These are phyloP conservation scores for Cenchrus americanus DNA, from an alignment of 176 grass and related monocot genomes.

Conservation along the genomic window DNA sequence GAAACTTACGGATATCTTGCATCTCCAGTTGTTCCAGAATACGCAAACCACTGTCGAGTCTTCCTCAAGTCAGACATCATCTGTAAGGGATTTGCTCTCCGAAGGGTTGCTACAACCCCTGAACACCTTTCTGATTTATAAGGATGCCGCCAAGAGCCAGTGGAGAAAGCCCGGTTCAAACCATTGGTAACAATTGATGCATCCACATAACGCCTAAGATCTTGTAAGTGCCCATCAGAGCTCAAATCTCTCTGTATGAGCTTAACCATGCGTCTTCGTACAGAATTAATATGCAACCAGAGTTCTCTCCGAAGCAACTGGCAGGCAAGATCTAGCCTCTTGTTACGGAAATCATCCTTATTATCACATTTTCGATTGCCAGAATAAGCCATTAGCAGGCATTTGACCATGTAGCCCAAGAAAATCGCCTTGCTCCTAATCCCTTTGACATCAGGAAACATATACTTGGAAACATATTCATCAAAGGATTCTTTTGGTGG, in stretches of 20 bases:
- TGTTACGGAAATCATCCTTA: slow-evolving; percentile 92
- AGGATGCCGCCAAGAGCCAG: slow-evolving; percentile 79
- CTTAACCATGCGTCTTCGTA: slow-evolving; percentile 67
- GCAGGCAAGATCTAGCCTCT: slow-evolving; percentile 73
- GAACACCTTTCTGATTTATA: slow-evolving; percentile 57
- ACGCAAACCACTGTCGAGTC: slow-evolving; percentile 66
- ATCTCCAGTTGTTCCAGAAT: slow-evolving; percentile 73
- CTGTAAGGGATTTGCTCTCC: slow-evolving; percentile 81
- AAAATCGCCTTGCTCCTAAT: slow-evolving; percentile 69
- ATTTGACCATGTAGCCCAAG: slow-evolving; percentile 88
- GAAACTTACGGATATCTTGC: slow-evolving; percentile 84
- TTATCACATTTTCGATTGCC: slow-evolving; percentile 83
- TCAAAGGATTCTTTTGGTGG: slow-evolving; percentile 74
- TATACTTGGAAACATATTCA: slow-evolving; percentile 63
- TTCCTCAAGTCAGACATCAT: slow-evolving; percentile 87
- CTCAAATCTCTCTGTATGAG: slow-evolving; percentile 82
- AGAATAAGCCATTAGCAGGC: slow-evolving; percentile 66
- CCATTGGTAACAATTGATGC: slow-evolving; percentile 80
- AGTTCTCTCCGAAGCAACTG: slow-evolving; percentile 78
- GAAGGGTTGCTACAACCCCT: slow-evolving; percentile 74
- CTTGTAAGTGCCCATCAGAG: slow-evolving; percentile 59
- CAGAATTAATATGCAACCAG: slow-evolving; percentile 58
- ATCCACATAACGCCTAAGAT: slow-evolving; percentile 62
- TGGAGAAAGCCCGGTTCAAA: slow-evolving; percentile 77
- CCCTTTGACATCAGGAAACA: slow-evolving; percentile 65